phyloP scores from a whole-genome alignment of 441 rosid genomes.

The Cnidoscolus chayamansa region DNA sequence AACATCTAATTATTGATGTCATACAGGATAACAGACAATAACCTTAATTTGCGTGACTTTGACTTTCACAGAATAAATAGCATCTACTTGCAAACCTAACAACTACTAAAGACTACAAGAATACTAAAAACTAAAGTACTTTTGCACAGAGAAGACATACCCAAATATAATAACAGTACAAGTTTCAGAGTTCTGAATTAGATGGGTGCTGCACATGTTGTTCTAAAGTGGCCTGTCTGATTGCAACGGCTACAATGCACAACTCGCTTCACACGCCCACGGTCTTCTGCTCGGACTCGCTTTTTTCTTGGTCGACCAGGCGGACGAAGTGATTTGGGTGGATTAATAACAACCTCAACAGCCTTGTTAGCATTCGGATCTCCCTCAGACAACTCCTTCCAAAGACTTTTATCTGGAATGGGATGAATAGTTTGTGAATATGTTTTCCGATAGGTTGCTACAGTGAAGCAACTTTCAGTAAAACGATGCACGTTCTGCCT shows the following conservation, averaged over 20 bases:
- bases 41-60: constrained; percentile 12
- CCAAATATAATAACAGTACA: constrained; percentile 19
- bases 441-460: constrained; percentile 86
- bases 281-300: constrained; percentile 82
- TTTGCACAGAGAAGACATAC: constrained; percentile 25
- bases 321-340: constrained; percentile 86
- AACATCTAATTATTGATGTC: constrained; percentile 18
- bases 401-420: constrained; percentile 81
- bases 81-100: constrained; percentile 29
- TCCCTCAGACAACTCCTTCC: constrained; percentile 75
- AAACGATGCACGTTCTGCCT: constrained; percentile 95
- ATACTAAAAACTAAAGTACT: constrained; percentile 13
- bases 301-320: constrained; percentile 95
- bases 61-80: constrained; percentile 15
- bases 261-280: constrained; percentile 79
- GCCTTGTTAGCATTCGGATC: constrained; percentile 48
- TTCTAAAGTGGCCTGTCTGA: constrained; percentile 96
- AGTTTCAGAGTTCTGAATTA: constrained; percentile 28
- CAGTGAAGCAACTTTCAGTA: constrained; percentile 95
- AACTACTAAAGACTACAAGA: constrained; percentile 22
- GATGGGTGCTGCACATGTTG: constrained; percentile 94
- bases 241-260: constrained; percentile 98
- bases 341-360: constrained; percentile 49
- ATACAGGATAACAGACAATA: constrained; percentile 11
- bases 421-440: constrained; percentile 96